A percentile compares a stretch with the other conserved stretches of the same genome.
Evolutionary conservation across 129 eudicot genomes (phyloP).

Genomic region (Logfia minima): DNA sequence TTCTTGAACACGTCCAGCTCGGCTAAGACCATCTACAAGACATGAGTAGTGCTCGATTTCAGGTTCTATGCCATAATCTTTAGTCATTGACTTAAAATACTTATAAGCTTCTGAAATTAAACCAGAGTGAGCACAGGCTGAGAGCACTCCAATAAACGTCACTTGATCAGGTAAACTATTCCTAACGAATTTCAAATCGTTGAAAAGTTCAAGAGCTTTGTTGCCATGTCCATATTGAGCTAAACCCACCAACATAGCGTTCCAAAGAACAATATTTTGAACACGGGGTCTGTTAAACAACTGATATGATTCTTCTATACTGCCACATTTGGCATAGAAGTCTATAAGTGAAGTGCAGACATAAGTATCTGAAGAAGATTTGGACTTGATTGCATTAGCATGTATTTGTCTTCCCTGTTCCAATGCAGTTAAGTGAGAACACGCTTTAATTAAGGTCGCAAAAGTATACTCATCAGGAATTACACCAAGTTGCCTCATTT

Average conservation of each 20-base stretch:
- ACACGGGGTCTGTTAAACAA: constrained; percentile 34
- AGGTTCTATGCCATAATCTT: constrained; percentile 42
- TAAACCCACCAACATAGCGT: constrained; percentile 53
- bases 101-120: constrained; percentile 39
- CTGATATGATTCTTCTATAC: constrained; percentile 45
- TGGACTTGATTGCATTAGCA: constrained; percentile 39
- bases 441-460: constrained; percentile 49
- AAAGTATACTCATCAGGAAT: constrained; percentile 48
- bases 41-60: constrained; percentile 51
- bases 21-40: constrained; percentile 50
- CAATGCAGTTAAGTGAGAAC: constrained; percentile 47
- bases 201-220: constrained; percentile 45
- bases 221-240: constrained; percentile 52
- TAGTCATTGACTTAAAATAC: constrained; percentile 34
- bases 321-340: constrained; percentile 56
- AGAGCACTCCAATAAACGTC: constrained; percentile 49
- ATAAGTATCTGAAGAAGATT: constrained; percentile 35
- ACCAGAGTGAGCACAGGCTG: constrained; percentile 56
- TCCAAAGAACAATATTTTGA: constrained; percentile 39
- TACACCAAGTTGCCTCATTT: constrained; percentile 46
- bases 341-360: constrained; percentile 49
- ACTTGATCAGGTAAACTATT: constrained; percentile 41
- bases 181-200: constrained; percentile 23
- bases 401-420: constrained; percentile 58
- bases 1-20: constrained; percentile 46